Evolutionary conservation across 805 yeast genomes (phyloP).

Genomic region (Metschnikowia shivogae): DNA sequence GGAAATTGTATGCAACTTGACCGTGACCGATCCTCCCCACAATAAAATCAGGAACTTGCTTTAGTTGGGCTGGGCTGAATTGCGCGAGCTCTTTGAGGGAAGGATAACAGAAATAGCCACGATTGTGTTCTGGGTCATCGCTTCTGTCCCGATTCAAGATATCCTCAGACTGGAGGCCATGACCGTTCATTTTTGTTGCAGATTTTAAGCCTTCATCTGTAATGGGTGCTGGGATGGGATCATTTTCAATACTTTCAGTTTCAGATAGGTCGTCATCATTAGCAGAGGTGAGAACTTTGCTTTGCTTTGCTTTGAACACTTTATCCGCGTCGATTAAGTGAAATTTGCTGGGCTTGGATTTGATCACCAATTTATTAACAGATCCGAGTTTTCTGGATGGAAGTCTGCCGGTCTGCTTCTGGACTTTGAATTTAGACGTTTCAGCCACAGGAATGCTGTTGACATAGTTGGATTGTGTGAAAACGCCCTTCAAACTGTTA

Average conservation of each 20-base stretch:
- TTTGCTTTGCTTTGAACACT: constrained; percentile 30
- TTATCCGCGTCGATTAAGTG: constrained; percentile 41
- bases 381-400: constrained; percentile 17
- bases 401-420: background rate
- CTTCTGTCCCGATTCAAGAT: constrained; percentile 14
- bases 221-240: constrained; percentile 4
- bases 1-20: constrained; percentile 58
- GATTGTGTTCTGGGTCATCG: constrained; percentile 9
- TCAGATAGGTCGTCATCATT: constrained; percentile 2
- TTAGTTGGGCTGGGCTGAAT: constrained; percentile 44
- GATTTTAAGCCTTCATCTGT: constrained; percentile 20
- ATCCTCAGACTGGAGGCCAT: background rate
- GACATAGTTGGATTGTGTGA: constrained; percentile 26
- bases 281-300: constrained; percentile 1
- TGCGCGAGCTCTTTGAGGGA: constrained; percentile 45
- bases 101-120: constrained; percentile 74
- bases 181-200: constrained; percentile 16
- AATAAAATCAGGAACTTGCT: constrained; percentile 57
- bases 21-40: constrained; percentile 68
- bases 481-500: constrained; percentile 25
- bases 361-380: constrained; percentile 34
- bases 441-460: constrained; percentile 4
- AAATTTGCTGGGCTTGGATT: constrained; percentile 38
- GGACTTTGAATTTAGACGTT: background rate
- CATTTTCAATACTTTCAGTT: background rate